Conservation (phyloP, 352 stramenopile genomes). For the Blastocystis sp. region DNA sequence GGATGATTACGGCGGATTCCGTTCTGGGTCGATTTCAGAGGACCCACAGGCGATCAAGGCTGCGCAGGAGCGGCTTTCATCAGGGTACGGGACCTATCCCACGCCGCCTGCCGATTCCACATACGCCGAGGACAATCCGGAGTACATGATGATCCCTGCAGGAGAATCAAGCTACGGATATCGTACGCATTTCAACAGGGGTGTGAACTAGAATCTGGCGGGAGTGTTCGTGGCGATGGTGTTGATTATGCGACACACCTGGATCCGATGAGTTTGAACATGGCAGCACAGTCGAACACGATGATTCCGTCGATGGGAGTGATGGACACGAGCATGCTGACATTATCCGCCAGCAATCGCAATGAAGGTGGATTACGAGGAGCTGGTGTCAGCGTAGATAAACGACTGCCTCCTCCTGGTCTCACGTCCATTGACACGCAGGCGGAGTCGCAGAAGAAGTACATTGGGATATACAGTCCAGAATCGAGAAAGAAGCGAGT, state of each 20-base stretch:
- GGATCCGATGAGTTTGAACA: constrained; percentile 4
- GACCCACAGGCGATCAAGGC: not conserved
- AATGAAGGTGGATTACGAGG: not conserved
- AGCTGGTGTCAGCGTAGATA: constrained; percentile 9
- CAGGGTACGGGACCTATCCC: not conserved
- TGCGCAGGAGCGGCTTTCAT: not conserved
- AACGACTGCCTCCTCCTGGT: not conserved
- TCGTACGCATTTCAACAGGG: not conserved
- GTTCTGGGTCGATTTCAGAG: not conserved
- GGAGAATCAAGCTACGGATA: constrained; percentile 1
- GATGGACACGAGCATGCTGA: constrained; percentile 62
- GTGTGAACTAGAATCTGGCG: not conserved
- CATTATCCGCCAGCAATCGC: constrained; percentile 11
- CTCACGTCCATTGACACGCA: constrained; percentile 48
- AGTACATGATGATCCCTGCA: not conserved
- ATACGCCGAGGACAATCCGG: not conserved
- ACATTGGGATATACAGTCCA: constrained; percentile 84
- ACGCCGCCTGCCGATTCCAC: not conserved
- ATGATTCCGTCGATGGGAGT: not conserved
- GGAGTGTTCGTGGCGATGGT: not conserved
- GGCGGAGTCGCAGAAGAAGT: constrained; percentile 72
- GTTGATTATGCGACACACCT: not conserved
- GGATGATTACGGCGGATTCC: constrained; percentile 11
- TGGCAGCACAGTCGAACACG: not conserved
- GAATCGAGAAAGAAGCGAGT: constrained; percentile 82